Base-by-base conservation (phyloP, 345 rosid genomes). In the Populus davidiana region DNA sequence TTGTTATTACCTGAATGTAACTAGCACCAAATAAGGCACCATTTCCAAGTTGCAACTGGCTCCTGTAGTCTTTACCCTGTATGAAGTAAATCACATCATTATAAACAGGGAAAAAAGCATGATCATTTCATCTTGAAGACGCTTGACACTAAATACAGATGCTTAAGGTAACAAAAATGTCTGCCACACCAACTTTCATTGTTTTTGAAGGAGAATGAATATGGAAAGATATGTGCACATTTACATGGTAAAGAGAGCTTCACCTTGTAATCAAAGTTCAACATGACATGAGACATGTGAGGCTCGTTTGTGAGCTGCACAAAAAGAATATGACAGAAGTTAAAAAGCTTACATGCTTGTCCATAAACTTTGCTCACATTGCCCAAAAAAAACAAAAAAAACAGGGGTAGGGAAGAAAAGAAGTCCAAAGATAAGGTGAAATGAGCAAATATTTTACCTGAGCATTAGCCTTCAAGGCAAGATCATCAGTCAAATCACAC, bases 201-300 rank as follows among this genome's bases (percentile, higher is more conserved):
- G 31, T 17, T 33, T 71, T 9, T 5, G 31, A 9, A 25, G 44
- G 61, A 50, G 49, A 44, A 7, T 33, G 62, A 23, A 35, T 4
- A 16, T 68, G 43, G 2, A 39, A 21, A 54, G 41, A 69, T 21
- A 61, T 59, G 21, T 6, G 38, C 5, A 8, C 12, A 49, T 23
- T 41, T 67, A 43, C 2, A 61, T 31, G 39, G 17, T 36, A 52
- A 25, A 71, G 72, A 35, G 71, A 23, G 59, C n/a, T 70, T 74
- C 39, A 96, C 99, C 97, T 92, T 92, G 89, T 91, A 93, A 89
- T 96, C 98, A 77, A 96, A 93, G 86, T 90, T 91, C 85, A 87
- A 76, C 90, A 91, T 88, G 77, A 88, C 98, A 38, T 93, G 97
- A 5, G 99, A 96, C 91, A 88, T 76, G 81, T 96, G 98, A 62